phyloP scores from a whole-genome alignment of 2,329 filamentous ascomycete species.

The Microdochium bolleyi region DNA sequence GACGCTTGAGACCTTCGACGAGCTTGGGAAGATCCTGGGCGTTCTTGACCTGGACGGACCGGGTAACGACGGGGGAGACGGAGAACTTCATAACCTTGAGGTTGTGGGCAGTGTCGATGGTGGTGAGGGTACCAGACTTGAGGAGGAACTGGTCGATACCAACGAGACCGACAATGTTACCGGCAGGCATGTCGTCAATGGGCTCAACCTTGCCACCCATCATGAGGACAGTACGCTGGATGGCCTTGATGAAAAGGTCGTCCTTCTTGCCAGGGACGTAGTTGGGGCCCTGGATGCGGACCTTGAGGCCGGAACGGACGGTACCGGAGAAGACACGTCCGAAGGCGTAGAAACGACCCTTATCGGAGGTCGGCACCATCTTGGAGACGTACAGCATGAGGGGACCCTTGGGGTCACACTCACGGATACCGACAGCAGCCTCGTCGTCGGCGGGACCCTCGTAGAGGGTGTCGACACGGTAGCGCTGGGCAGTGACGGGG shows the following conservation, averaged over 20 bases:
- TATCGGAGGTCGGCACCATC: constrained; percentile 99
- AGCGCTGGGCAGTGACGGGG: constrained; percentile 89
- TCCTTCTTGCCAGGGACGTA: constrained; percentile 98
- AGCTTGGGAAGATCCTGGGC: constrained; percentile 99
- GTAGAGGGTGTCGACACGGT: constrained; percentile 98
- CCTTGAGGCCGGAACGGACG: constrained; percentile 95
- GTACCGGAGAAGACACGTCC: constrained; percentile 99
- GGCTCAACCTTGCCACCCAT: constrained; percentile 99
- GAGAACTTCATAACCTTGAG: constrained; percentile 2
- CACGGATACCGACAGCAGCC: constrained; percentile 90
- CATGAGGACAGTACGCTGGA: constrained; percentile 99
- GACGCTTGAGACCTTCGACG: constrained; percentile 99
- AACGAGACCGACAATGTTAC: constrained; percentile 99
- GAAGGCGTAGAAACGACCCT: constrained; percentile 99
- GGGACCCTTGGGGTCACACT: constrained; percentile 95
- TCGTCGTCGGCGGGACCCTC: constrained; percentile 94
- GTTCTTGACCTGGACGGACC: constrained; percentile 99
- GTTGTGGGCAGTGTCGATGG: constrained; percentile 69
- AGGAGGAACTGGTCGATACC: constrained; percentile 99
- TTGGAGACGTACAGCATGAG: constrained; percentile 99
- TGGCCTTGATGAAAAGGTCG: constrained; percentile 97
- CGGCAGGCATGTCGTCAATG: constrained; percentile 96
- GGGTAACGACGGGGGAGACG: constrained; percentile 85
- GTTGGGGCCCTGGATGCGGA: constrained; percentile 99
- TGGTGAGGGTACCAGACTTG: constrained; percentile 99